Base-by-base conservation (phyloP, 345 rosid genomes). In the Hibiscus syriacus region DNA sequence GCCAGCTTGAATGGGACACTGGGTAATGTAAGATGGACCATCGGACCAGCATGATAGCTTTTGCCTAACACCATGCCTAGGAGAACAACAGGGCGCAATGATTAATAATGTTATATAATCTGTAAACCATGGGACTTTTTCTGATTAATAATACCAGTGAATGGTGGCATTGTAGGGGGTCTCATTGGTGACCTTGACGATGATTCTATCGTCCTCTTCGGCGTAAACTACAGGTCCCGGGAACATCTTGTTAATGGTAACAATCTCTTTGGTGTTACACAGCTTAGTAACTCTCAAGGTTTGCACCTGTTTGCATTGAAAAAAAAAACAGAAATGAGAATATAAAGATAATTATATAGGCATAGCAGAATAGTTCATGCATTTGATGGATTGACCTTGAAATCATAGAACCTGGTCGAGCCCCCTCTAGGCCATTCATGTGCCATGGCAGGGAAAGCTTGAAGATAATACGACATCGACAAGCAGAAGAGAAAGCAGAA, bases 61-160 rank as follows among this genome's bases (percentile, higher is more conserved):
- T 73, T 89, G 98, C 80, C 89, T 82, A 22, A 92, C 85, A 17
- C 96, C 98, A 72, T 92, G 98, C 98, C 98, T 89, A 32, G 14
- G 48, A 66, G 9, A 34, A 11, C 1, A 11, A 11, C 2, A 38
- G 12, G 16, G 13, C 38, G 7, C 34, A 72, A 46, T 30, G 30
- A 30, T 34, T 5, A 48, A 6, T 6, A 14, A 45, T 45, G 20
- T 3, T n/a, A n/a, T n/a, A n/a, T n/a, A n/a, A n/a, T n/a, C n/a
- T n/a, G n/a, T n/a, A n/a, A n/a, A n/a, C 22, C 26, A 23, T 1
- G 14, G 14, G 29, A 17, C 8, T 50, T 27, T n/a, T 10, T 29
- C 16, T 32, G 19, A 48, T 34, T 52, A 66, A 27, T 32, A 49
- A 26, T 85, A 87, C 96, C 98, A 90, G 78, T 92, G 98, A 67